phyloP scores from a whole-genome alignment of 805 yeast genomes.

The Lipomyces kockii region DNA sequence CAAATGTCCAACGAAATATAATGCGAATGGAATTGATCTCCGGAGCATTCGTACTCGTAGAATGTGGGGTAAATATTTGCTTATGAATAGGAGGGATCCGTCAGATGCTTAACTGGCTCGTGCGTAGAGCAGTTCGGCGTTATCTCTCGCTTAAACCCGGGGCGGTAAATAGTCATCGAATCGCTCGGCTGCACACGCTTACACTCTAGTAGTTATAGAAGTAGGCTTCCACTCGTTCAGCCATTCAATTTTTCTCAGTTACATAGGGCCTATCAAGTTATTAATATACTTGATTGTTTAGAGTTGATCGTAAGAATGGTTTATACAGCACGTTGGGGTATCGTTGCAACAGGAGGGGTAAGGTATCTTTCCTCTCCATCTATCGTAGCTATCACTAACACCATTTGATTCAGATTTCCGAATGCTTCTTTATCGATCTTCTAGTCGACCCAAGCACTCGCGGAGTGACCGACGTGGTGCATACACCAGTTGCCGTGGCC shows the following conservation, averaged over 20 bases:
- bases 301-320: conserved; percentile 15
- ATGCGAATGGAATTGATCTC: too few relatives aligned
- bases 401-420: conserved; percentile 28
- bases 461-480: conserved; percentile 40
- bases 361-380: background rate
- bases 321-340: conserved; percentile 31
- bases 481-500: conserved; percentile 42
- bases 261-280: background rate
- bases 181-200: too few relatives aligned
- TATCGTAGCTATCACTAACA: background rate
- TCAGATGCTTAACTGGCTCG: too few relatives aligned
- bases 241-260: background rate
- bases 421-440: conserved; percentile 27
- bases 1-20: too few relatives aligned
- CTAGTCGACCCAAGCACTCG: conserved; percentile 33
- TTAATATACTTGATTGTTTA: background rate
- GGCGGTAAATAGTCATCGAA: too few relatives aligned
- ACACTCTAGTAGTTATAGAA: background rate
- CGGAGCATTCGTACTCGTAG: too few relatives aligned
- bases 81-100: too few relatives aligned
- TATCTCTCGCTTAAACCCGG: too few relatives aligned
- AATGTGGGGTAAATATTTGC: too few relatives aligned
- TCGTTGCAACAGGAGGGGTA: conserved; percentile 29
- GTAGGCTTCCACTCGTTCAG: background rate
- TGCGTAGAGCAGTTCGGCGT: too few relatives aligned